Percentiles rank a stretch among this genome's conserved stretches.
phyloP scores from a whole-genome alignment of 2,329 filamentous ascomycete genomes.

The Ascochyta koolunga region DNA sequence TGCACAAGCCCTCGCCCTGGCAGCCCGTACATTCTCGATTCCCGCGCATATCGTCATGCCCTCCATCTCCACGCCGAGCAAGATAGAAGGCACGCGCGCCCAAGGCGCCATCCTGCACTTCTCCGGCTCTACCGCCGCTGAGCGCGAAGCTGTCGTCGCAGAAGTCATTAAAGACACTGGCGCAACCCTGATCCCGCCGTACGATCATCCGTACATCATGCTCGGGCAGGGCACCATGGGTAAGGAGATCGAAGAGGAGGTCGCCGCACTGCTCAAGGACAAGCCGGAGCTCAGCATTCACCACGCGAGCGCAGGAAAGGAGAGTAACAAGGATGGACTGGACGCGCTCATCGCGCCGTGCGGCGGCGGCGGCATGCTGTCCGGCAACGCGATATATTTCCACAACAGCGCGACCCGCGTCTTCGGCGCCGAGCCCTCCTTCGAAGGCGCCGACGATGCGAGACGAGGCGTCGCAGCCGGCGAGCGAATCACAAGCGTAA shows the following conservation, averaged over 20 bases:
- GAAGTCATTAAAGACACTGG: constrained; percentile 73
- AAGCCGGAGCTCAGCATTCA: constrained; percentile 20
- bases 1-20: constrained; percentile 88
- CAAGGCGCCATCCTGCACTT: constrained; percentile 83
- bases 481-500: constrained; percentile 69
- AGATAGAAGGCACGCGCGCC: constrained; percentile 79
- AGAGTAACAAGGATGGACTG: constrained; percentile 29
- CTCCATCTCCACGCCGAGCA: constrained; percentile 78
- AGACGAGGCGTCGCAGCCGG: constrained; percentile 71
- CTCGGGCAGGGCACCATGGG: constrained; percentile 91
- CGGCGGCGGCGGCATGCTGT: constrained; percentile 87
- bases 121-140: constrained; percentile 77
- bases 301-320: neutral
- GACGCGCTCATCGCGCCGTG: constrained; percentile 75
- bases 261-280: constrained; percentile 57
- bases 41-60: constrained; percentile 94
- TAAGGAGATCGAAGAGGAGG: constrained; percentile 81
- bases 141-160: constrained; percentile 79
- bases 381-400: constrained; percentile 78
- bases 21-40: constrained; percentile 74
- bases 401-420: constrained; percentile 74
- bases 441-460: constrained; percentile 84
- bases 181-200: constrained; percentile 83
- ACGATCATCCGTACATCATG: constrained; percentile 90
- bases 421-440: constrained; percentile 85